These are phyloP conservation scores for Lentinula guzmanii DNA, from an alignment of 768 basidiomycete genomes.

Conservation along the genomic window DNA sequence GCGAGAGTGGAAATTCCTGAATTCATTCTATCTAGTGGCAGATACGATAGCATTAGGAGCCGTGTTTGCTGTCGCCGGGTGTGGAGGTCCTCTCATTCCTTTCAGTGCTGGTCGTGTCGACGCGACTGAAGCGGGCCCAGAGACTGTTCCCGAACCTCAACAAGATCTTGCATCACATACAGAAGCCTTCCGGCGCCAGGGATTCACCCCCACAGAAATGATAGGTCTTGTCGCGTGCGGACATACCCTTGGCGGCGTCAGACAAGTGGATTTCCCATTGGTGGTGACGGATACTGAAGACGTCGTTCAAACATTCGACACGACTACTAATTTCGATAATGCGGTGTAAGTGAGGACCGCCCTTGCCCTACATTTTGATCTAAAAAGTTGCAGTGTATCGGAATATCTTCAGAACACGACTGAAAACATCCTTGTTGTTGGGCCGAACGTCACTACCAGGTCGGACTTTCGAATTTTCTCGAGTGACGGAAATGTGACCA, in stretches of 20 bases:
- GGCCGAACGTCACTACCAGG: conserved; percentile 1
- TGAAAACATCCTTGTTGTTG: not conserved
- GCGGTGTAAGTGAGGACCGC: not conserved
- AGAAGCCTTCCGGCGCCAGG: not conserved
- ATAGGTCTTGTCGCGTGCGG: conserved; percentile 2
- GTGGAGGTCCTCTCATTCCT: conserved; percentile 16
- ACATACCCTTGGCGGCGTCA: conserved; percentile 2
- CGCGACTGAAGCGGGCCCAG: conserved; percentile 13
- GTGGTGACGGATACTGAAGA: not conserved
- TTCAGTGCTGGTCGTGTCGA: conserved; percentile 16
- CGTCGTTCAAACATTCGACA: not conserved
- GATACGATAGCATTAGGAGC: conserved; percentile 15
- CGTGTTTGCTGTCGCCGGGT: conserved; percentile 5
- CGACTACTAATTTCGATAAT: not conserved
- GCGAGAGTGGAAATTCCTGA: not conserved
- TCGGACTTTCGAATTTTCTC: conserved; percentile 19
- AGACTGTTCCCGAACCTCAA: conserved; percentile 5
- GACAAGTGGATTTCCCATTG: not conserved
- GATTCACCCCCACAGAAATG: not conserved
- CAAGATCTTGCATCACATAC: not conserved
- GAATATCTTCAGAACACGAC: conserved; percentile 1
- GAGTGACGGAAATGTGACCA: conserved; percentile 16
- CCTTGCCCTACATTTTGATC: not conserved
- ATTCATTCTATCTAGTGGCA: conserved; percentile 8
- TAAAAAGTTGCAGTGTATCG: not conserved